phyloP scores from a whole-genome alignment of 148 eudicot genomes.

The Cornus controversa region DNA sequence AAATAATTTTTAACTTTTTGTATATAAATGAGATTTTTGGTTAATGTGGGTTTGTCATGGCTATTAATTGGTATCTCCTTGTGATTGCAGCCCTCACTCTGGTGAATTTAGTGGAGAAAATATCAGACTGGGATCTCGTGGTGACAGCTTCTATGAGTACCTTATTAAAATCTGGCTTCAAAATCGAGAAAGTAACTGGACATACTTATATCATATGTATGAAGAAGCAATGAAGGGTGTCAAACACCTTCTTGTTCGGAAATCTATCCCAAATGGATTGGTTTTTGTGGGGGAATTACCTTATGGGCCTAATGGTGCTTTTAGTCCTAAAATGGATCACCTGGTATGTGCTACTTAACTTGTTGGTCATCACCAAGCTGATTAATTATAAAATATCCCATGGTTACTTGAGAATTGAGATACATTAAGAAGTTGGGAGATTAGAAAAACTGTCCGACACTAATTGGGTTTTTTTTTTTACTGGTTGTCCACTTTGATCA shows the following conservation, averaged over 20 bases:
- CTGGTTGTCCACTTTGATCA: background rate
- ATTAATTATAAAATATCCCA: background rate
- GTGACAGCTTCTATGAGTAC: slow-evolving; percentile 98
- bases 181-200: slow-evolving; percentile 53
- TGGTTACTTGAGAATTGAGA: background rate
- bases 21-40: background rate
- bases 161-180: slow-evolving; percentile 96
- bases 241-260: slow-evolving; percentile 74
- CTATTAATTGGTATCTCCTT: slow-evolving; percentile 14
- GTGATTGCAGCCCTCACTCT: slow-evolving; percentile 63
- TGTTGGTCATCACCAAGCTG: background rate
- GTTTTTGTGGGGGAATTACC: slow-evolving; percentile 93
- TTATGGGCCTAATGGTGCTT: slow-evolving; percentile 57
- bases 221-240: slow-evolving; percentile 96
- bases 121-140: slow-evolving; percentile 95
- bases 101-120: slow-evolving; percentile 86
- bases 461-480: background rate
- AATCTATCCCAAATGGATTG: slow-evolving; percentile 75
- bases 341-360: slow-evolving; percentile 47
- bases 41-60: background rate
- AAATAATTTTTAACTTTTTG: background rate
- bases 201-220: slow-evolving; percentile 81
- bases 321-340: slow-evolving; percentile 99
- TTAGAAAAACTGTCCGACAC: background rate
- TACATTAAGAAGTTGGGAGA: background rate